A percentile compares a stretch with the other conserved stretches of the same genome.
Evolutionary conservation across 164 flowering plant genomes (phyloP).

Genomic region (Pachysandra terminalis): DNA sequence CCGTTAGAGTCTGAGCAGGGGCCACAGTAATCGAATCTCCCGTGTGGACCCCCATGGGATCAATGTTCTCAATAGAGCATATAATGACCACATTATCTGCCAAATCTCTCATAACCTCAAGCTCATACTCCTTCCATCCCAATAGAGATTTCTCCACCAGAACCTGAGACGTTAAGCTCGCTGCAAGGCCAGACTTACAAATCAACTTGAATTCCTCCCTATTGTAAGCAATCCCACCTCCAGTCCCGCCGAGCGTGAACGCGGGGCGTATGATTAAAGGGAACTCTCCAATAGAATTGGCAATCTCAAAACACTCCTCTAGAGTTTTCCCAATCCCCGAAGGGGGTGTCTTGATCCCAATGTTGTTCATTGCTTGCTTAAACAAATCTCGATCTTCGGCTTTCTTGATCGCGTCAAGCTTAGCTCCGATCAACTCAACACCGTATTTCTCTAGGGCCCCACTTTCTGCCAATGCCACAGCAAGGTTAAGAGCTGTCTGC

Average conservation of each 20-base stretch:
- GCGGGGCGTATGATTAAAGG: slow-evolving; percentile 93
- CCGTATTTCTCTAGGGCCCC: slow-evolving; percentile 73
- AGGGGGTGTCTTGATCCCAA: slow-evolving; percentile 86
- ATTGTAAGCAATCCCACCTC: slow-evolving; percentile 96
- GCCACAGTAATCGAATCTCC: slow-evolving; percentile 97
- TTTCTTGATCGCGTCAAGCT: slow-evolving; percentile 88
- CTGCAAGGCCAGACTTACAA: slow-evolving; percentile 91
- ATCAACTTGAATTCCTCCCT: slow-evolving; percentile 87
- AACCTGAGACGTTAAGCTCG: slow-evolving; percentile 85
- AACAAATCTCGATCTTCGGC: slow-evolving; percentile 94
- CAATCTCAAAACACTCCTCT: slow-evolving; percentile 80
- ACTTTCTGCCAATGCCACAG: slow-evolving; percentile 83
- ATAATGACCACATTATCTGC: slow-evolving; percentile 97
- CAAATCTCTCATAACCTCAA: slow-evolving; percentile 95
- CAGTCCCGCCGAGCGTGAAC: slow-evolving; percentile 84
- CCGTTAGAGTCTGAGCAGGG: slow-evolving; percentile 93
- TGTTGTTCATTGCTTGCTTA: slow-evolving; percentile 88
- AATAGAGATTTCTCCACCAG: slow-evolving; percentile 92
- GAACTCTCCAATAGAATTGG: slow-evolving; percentile 68
- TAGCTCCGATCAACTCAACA: slow-evolving; percentile 93
- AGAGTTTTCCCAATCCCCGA: slow-evolving; percentile 84
- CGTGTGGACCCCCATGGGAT: slow-evolving; percentile 95
- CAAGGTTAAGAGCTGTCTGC: slow-evolving; percentile 91
- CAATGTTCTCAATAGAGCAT: slow-evolving; percentile 93
- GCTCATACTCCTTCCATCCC: slow-evolving; percentile 99